Percentiles rank a stretch among this genome's conserved stretches.
phyloP scores from a whole-genome alignment of 257 asterid genomes.

The Solanum okadae region DNA sequence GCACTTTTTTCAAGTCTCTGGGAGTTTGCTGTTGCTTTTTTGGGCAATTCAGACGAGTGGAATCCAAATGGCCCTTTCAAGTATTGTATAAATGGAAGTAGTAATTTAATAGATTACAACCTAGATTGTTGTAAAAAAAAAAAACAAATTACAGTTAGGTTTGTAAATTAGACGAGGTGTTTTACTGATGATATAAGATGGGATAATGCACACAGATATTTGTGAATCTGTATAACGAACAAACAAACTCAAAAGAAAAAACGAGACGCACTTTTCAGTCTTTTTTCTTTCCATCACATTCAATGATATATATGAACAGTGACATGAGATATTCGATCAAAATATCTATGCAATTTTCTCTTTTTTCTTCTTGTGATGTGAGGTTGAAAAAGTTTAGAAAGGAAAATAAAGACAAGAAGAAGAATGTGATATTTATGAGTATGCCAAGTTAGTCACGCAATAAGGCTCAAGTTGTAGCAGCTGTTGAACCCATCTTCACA shows the following conservation, averaged over 20 bases:
- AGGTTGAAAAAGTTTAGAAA: background rate
- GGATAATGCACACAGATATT: background rate
- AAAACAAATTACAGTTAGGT: background rate
- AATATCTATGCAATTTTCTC: background rate
- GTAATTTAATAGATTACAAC: background rate
- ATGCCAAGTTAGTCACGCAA: slow-evolving; percentile 31
- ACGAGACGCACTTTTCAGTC: background rate
- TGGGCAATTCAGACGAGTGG: background rate
- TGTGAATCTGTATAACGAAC: background rate
- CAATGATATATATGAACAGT: background rate
- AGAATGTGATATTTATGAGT: slow-evolving; percentile 38
- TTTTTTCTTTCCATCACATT: background rate
- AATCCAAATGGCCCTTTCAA: background rate
- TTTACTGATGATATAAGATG: background rate
- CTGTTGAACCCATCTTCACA: background rate
- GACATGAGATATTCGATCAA: background rate
- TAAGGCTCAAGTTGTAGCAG: background rate
- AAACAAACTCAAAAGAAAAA: background rate
- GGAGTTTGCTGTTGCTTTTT: background rate
- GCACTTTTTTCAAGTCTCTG: background rate
- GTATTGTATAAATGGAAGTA: background rate
- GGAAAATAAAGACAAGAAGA: background rate
- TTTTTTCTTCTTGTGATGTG: background rate
- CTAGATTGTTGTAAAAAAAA: background rate
- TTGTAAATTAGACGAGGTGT: background rate